Conservation (phyloP, 768 basidiomycete genomes). For the Flagelloscypha sp. region DNA sequence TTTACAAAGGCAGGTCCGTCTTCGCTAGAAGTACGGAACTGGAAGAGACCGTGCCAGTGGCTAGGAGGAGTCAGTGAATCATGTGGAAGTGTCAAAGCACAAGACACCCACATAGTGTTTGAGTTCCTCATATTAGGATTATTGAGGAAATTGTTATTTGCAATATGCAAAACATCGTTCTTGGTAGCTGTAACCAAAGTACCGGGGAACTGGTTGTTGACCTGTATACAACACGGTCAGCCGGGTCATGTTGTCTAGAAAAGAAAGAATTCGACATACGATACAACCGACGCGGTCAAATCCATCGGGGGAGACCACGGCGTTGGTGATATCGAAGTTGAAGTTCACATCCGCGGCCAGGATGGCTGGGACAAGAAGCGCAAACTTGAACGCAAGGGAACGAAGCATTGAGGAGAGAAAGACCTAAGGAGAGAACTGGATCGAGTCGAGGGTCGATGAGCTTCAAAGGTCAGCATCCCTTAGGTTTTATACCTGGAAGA, state of each 20-base stretch:
- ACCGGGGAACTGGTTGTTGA: conserved; percentile 33
- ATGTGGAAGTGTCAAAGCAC: too few species aligned
- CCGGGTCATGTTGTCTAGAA: conserved; percentile 23
- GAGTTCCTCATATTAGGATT: conserved; percentile 24
- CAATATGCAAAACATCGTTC: conserved; percentile 23
- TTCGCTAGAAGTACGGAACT: conserved; percentile 34
- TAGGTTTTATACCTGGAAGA: too few species aligned
- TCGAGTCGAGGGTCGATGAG: too few species aligned
- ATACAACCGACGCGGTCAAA: conserved; percentile 29
- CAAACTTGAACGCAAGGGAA: too few species aligned
- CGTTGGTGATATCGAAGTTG: conserved; percentile 28
- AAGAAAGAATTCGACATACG: conserved; percentile 25
- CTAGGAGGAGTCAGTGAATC: conserved; percentile 17
- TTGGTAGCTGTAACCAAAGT: conserved; percentile 33
- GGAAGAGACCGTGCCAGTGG: conserved; percentile 31
- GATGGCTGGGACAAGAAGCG: conserved; percentile 10
- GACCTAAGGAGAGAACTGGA: too few species aligned
- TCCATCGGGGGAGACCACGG: conserved; percentile 34
- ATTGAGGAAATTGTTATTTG: conserved; percentile 22
- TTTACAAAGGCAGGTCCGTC: conserved; percentile 42
- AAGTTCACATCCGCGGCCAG: conserved; percentile 16
- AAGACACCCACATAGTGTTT: conserved; percentile 15
- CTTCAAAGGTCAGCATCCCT: too few species aligned
- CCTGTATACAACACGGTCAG: too few species aligned
- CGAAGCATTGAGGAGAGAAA: too few species aligned